Evolutionary conservation across 1,284 basidiomycete genomes (phyloP).

Genomic region (Pseudozyma thailandica): DNA sequence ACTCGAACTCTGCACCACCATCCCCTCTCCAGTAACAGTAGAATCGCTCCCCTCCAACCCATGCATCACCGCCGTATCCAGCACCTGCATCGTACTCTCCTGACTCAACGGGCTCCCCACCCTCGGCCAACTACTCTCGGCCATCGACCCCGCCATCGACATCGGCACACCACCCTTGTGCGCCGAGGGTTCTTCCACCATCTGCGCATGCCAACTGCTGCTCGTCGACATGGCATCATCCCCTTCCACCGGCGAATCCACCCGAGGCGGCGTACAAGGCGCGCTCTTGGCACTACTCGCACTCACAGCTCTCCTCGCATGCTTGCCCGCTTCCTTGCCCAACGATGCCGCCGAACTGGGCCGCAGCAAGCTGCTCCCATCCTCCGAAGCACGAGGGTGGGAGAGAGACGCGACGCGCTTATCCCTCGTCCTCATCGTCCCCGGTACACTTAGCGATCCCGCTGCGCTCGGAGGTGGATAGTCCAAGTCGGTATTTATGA

Average conservation of each 20-base stretch:
- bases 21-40: not conserved
- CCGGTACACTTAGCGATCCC: conserved; percentile 23
- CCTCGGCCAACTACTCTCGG: not conserved
- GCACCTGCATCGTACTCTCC: conserved; percentile 17
- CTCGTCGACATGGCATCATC: conserved; percentile 28
- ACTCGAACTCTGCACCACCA: too few species aligned
- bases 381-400: conserved; percentile 10
- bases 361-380: conserved; percentile 2
- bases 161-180: too few species aligned
- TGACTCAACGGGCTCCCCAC: conserved; percentile 17
- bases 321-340: conserved; percentile 3
- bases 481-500: not conserved
- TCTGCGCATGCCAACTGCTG: conserved; percentile 52
- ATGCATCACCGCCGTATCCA: not conserved
- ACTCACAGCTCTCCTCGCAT: conserved; percentile 13
- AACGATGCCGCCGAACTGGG: conserved; percentile 25
- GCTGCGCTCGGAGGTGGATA: not conserved
- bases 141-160: not conserved
- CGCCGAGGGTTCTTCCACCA: conserved; percentile 27
- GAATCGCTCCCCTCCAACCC: conserved; percentile 9
- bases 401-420: conserved; percentile 49
- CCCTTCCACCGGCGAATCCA: conserved; percentile 26
- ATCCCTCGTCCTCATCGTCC: conserved; percentile 27
- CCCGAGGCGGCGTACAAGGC: conserved; percentile 43
- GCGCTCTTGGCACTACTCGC: conserved; percentile 43